Percentiles rank a stretch among this genome's conserved stretches.
Conservation (phyloP, 1,284 basidiomycete genomes). For the Meripilus lineatus region DNA sequence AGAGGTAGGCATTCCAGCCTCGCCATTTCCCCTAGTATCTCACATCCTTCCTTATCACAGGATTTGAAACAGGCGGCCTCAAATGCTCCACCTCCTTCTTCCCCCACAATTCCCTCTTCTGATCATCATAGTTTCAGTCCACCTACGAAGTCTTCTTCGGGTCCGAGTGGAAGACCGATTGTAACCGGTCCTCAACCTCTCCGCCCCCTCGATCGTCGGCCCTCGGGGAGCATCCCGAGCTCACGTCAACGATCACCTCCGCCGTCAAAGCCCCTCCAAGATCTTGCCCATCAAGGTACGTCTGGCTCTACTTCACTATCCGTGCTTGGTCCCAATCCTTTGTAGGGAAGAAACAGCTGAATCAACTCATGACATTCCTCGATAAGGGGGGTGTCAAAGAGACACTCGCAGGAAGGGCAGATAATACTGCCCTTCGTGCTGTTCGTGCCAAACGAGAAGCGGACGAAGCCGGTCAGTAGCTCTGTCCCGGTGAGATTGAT, state of each 20-base stretch:
- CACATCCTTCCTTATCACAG: constrained; percentile 31
- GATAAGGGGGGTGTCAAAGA: constrained; percentile 67
- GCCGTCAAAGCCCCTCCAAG: constrained; percentile 62
- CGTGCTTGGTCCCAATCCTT: too few relatives aligned
- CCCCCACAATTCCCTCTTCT: constrained; percentile 19
- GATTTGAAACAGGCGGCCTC: constrained; percentile 51
- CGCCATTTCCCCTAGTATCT: constrained; percentile 1
- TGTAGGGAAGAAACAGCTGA: constrained; percentile 71
- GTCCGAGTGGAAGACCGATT: constrained; percentile 28
- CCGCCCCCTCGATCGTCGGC: constrained; percentile 64
- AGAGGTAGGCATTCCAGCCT: constrained; percentile 47
- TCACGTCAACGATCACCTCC: constrained; percentile 68
- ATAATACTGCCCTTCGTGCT: constrained; percentile 57
- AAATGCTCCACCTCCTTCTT: constrained; percentile 29
- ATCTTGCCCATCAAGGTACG: constrained; percentile 73
- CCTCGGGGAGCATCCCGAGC: constrained; percentile 53
- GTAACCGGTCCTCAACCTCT: constrained; percentile 69
- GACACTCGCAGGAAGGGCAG: constrained; percentile 47
- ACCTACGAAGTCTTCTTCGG: constrained; percentile 30
- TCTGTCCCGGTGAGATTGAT: constrained; percentile 2
- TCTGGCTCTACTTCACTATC: too few relatives aligned
- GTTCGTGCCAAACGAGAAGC: constrained; percentile 85
- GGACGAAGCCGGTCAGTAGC: constrained; percentile 77
- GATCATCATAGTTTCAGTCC: constrained; percentile 28
- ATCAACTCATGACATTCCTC: constrained; percentile 72